These are phyloP conservation scores for Naganishia albida DNA, from an alignment of 1,284 basidiomycete genomes.

Conservation along the genomic window DNA sequence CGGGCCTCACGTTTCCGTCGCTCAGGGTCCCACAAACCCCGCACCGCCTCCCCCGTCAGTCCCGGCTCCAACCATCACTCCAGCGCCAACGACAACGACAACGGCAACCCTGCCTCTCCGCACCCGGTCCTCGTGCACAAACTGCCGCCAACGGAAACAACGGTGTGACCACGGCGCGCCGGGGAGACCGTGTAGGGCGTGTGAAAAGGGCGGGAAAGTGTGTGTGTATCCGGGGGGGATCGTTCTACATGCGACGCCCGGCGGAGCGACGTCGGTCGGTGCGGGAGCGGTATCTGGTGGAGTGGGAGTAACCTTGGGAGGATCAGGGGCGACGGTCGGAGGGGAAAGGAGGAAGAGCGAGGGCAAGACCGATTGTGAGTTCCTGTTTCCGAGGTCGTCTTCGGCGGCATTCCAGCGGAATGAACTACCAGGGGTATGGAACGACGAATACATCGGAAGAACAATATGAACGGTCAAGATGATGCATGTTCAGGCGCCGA, in stretches of 20 bases:
- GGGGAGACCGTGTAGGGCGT: constrained; percentile 3
- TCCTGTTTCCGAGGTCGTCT: not conserved
- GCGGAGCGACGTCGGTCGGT: not conserved
- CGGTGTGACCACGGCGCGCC: constrained; percentile 24
- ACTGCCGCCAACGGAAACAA: constrained; percentile 23
- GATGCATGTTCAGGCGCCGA: too few species aligned
- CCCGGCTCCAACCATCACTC: not conserved
- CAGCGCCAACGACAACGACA: not conserved
- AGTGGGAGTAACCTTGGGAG: too few species aligned
- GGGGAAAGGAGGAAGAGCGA: constrained; percentile 1
- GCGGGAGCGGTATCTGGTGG: too few species aligned
- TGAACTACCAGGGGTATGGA: too few species aligned
- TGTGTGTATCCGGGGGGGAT: constrained; percentile 22
- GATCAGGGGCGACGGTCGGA: too few species aligned
- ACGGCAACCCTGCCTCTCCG: constrained; percentile 5
- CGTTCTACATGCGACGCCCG: not conserved
- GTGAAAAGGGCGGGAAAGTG: constrained; percentile 19
- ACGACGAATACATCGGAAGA: not conserved
- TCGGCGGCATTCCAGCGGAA: too few species aligned
- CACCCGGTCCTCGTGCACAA: constrained; percentile 23
- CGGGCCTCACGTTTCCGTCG: too few species aligned
- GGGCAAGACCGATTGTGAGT: not conserved
- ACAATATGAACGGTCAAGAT: not conserved
- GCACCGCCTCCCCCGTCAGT: not conserved
- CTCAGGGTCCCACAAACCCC: not conserved